Conservation (phyloP, 306 rosid species). For the Malus domestica region ASM211411v1 NC_041799.1:2547501-2548000, state of each 20-base stretch:
- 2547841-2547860: slow-evolving; percentile 30
- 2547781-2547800: slow-evolving; percentile 52
- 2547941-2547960: slow-evolving; percentile 30
- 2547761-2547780: slow-evolving; percentile 72
- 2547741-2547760: slow-evolving; percentile 90
- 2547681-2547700: slow-evolving; percentile 84
- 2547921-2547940: slow-evolving; percentile 69
- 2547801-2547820: slow-evolving; percentile 50
- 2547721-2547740: slow-evolving; percentile 82
- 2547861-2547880: slow-evolving; percentile 46
- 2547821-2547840: slow-evolving; percentile 5
- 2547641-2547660: slow-evolving; percentile 94
- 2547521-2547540: background rate
- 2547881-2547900: slow-evolving; percentile 17
- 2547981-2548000: slow-evolving; percentile 73
- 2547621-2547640: slow-evolving; percentile 89
- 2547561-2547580: slow-evolving; percentile 26
- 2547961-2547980: slow-evolving; percentile 46
- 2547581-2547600: slow-evolving; percentile 98
- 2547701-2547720: slow-evolving; percentile 93
- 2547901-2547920: slow-evolving; percentile 42
- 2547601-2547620: slow-evolving; percentile 95
- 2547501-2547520: background rate
- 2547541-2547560: background rate
- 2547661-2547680: slow-evolving; percentile 90